These are phyloP conservation scores for Cercospora janseana DNA, from an alignment of 2,329 filamentous ascomycete genomes.

Conservation along the genomic window DNA sequence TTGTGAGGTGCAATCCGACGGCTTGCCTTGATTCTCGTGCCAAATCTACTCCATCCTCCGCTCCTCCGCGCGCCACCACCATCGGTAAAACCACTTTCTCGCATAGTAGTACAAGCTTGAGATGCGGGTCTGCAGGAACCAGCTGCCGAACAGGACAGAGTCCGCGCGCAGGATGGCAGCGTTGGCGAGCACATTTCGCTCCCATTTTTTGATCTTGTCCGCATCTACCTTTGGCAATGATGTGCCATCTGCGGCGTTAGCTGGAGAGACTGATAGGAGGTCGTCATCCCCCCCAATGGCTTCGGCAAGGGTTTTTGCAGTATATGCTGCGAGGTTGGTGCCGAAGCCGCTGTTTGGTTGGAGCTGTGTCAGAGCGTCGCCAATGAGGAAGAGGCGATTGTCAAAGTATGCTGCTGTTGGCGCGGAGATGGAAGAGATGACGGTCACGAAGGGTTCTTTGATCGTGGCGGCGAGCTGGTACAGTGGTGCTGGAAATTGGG, in stretches of 20 bases:
- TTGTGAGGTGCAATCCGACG: no score
- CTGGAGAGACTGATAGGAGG: not conserved
- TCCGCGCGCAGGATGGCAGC: conserved; percentile 13
- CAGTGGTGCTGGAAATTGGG: conserved; percentile 28
- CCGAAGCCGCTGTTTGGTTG: conserved; percentile 33
- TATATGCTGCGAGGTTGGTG: conserved; percentile 32
- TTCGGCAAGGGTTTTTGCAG: conserved; percentile 28
- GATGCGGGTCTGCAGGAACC: conserved; percentile 20
- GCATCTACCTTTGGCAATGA: not conserved
- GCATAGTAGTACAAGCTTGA: conserved; percentile 13
- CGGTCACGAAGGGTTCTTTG: conserved; percentile 32
- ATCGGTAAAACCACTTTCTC: conserved; percentile 12
- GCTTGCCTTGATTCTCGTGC: no score
- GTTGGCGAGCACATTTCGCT: conserved; percentile 14
- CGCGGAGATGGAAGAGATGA: conserved; percentile 29
- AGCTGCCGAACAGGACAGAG: conserved; percentile 22
- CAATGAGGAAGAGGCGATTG: conserved; percentile 34
- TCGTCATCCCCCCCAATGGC: conserved; percentile 20
- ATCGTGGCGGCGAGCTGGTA: conserved; percentile 31
- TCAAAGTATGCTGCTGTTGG: conserved; percentile 28
- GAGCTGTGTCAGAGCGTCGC: conserved; percentile 33
- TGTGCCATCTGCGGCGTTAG: conserved; percentile 14
- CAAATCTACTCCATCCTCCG: no score
- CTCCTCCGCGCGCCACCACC: conserved; percentile 7
- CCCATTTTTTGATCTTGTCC: conserved; percentile 27